Evolutionary conservation across 257 asterid genomes (phyloP).

Genomic region (Nicotiana obtusifolia): DNA sequence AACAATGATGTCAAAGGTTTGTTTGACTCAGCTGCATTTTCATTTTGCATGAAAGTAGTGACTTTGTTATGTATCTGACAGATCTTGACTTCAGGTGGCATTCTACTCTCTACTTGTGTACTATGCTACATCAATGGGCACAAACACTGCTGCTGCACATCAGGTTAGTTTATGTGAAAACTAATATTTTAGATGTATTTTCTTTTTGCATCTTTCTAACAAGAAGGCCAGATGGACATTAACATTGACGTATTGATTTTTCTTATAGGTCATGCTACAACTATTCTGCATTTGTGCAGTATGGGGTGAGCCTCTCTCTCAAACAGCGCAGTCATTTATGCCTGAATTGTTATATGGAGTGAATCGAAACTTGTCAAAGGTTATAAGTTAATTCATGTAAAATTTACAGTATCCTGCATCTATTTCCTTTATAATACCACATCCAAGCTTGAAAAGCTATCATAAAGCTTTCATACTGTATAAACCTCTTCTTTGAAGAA

Average conservation of each 20-base stretch:
- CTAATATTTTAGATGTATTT: constrained; percentile 7
- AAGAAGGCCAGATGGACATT: not conserved
- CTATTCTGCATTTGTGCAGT: constrained; percentile 73
- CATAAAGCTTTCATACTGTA: too few relatives aligned
- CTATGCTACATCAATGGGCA: constrained; percentile 88
- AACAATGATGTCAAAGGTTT: constrained; percentile 93
- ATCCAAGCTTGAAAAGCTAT: too few relatives aligned
- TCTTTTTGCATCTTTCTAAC: constrained; percentile 2
- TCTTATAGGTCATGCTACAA: constrained; percentile 81
- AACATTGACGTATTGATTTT: constrained; percentile 9
- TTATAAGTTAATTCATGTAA: constrained; percentile 19
- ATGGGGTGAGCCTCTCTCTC: constrained; percentile 95
- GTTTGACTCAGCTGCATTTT: constrained; percentile 17
- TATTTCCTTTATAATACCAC: not conserved
- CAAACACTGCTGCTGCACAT: constrained; percentile 77
- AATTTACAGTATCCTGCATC: not conserved
- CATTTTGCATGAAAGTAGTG: not conserved
- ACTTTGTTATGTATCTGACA: constrained; percentile 21
- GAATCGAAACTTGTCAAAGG: constrained; percentile 73
- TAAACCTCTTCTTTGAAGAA: too few relatives aligned
- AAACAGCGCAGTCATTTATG: constrained; percentile 95
- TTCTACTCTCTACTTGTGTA: constrained; percentile 86
- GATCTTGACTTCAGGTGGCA: constrained; percentile 43
- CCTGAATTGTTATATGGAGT: constrained; percentile 85
- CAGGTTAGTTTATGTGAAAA: constrained; percentile 44